phyloP scores from a whole-genome alignment of 2,329 filamentous ascomycete species.

The Exophiala lecanii-corni region DNA sequence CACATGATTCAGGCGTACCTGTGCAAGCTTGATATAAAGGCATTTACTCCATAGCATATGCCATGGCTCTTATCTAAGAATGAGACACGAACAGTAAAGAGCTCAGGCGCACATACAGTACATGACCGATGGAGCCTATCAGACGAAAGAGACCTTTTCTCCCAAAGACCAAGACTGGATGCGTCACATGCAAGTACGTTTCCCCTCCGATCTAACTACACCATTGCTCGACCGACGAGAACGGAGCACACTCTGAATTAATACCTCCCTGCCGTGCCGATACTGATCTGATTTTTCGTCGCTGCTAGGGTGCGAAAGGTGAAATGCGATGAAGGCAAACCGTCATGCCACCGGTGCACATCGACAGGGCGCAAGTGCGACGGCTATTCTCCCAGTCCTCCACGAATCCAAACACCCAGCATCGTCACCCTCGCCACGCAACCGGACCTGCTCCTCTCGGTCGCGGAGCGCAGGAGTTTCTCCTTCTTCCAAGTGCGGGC shows the following conservation, averaged over 20 bases:
- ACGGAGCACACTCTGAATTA: no score
- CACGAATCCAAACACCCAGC: conserved; percentile 20
- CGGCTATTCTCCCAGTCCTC: conserved; percentile 40
- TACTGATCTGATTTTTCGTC: conserved; percentile 8
- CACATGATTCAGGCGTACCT: conserved; percentile 3
- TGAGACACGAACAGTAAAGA: no score
- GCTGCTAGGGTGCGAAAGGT: conserved; percentile 43
- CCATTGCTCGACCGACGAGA: no score
- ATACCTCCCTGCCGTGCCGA: no score
- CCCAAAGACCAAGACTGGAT: conserved; percentile 35
- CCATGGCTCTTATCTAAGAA: no score
- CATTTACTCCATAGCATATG: no score
- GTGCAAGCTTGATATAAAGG: no score
- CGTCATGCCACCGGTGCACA: conserved; percentile 49
- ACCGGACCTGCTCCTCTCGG: conserved; percentile 27
- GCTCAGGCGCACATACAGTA: no score
- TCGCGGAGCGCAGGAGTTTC: conserved; percentile 36
- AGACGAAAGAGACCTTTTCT: conserved; percentile 12
- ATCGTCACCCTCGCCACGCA: conserved; percentile 24
- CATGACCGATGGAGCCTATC: conserved; percentile 6
- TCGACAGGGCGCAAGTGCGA: conserved; percentile 55
- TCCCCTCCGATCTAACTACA: no score
- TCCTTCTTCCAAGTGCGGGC: conserved; percentile 41
- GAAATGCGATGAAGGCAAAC: conserved; percentile 55
- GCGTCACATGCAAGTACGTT: conserved; percentile 54